Evolutionary conservation across 306 rosid species (phyloP), one percentile per base, ranked within the genome.

Genomic region (Trifolium fragiferum): DNA sequence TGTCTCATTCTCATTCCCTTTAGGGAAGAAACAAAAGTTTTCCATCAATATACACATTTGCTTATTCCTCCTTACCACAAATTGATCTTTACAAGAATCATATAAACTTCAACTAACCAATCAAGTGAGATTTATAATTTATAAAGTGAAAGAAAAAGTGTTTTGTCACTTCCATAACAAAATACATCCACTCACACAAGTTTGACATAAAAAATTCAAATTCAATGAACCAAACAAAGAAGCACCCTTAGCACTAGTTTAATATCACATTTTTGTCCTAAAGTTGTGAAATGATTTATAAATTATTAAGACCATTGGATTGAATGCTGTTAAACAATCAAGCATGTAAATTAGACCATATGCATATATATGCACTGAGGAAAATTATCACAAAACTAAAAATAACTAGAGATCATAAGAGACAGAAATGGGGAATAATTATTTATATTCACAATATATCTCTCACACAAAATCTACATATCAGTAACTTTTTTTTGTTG

Each of bases 401-500:
- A 70, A 6, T 18, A 66, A 75, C 10, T 40, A 55, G 4, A 32
- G 21, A 57, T 21, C 61, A 55, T n/a, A 37, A 35, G 43, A 41
- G 57, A 12, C 49, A 57, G 38, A 2, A 12, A 25, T 33, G 13
- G 18, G 4, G 14, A 53, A 37, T 50, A n/a, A 59, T 49, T 58
- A 60, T 20, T 41, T 0, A 68, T 61, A 32, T 20, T 51, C 18
- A 71, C 51, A 71, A 72, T 71, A 70, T 13, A 74, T 18, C 8
- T 37, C 58, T 69, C 25, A 37, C 12, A 68, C 63, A 30, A 65
- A 55, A 50, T 73, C 49, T 75, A 59, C 69, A 84, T 80, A 76
- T 72, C 40, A 66, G 23, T 54, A 61, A 54, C 20, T 51, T 8
- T 7, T 8, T 37, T 37, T 37, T 37, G 10, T 37, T 37, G 10